phyloP scores from a whole-genome alignment of 345 rosid genomes.

The Lumnitzera racemosa region DNA sequence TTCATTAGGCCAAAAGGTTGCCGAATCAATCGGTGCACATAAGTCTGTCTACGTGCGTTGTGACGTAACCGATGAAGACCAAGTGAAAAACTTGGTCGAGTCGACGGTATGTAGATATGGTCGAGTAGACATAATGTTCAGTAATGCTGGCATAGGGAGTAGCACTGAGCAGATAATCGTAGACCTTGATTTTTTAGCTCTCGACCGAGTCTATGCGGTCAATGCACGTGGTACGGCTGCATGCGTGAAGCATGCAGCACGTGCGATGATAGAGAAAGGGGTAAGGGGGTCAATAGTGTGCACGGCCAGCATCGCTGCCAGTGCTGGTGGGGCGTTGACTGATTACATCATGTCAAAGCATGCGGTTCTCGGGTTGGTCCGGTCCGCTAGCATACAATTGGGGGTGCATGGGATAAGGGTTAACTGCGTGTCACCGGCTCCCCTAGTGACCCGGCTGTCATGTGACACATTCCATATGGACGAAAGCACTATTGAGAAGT shows the following conservation, averaged over 20 bases:
- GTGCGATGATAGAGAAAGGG: slow-evolving; percentile 20
- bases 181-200: slow-evolving; percentile 8
- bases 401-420: slow-evolving; percentile 21
- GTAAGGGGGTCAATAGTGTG: slow-evolving; percentile 23
- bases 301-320: slow-evolving; percentile 17
- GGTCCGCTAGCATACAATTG: slow-evolving; percentile 23
- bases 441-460: slow-evolving; percentile 14
- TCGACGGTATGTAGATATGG: slow-evolving; percentile 13
- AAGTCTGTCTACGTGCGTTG: slow-evolving; percentile 14
- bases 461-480: background rate
- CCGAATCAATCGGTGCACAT: slow-evolving; percentile 6
- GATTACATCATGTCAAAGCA: slow-evolving; percentile 26
- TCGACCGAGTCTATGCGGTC: slow-evolving; percentile 14
- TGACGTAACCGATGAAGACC: slow-evolving; percentile 21
- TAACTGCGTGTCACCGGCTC: slow-evolving; percentile 21
- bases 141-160: slow-evolving; percentile 20
- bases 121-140: slow-evolving; percentile 23
- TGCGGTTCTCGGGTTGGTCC: slow-evolving; percentile 22
- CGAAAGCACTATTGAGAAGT: slow-evolving; percentile 5
- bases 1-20: slow-evolving; percentile 14
- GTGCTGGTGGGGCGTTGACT: background rate
- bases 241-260: slow-evolving; percentile 22
- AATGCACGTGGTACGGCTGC: slow-evolving; percentile 19
- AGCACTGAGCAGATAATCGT: slow-evolving; percentile 10
- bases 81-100: slow-evolving; percentile 14